phyloP scores from a whole-genome alignment of 2,329 filamentous ascomycete genomes.

The Myriosclerotinia duriaeana region DNA sequence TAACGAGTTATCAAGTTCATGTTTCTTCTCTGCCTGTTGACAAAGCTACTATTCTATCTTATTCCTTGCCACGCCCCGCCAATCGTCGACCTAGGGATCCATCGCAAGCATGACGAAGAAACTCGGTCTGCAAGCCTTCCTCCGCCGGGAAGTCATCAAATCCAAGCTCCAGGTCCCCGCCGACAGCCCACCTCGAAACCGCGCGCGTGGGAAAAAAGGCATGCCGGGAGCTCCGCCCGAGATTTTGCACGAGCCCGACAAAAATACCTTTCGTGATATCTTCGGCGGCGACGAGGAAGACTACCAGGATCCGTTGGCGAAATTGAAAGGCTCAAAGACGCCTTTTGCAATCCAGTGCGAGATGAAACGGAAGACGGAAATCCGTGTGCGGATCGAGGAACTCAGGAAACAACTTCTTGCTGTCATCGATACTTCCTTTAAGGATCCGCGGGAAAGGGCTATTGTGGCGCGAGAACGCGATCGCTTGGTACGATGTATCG shows the following conservation, averaged over 20 bases:
- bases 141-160: constrained; percentile 25
- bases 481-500: constrained; percentile 21
- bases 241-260: background rate
- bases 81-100: background rate
- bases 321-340: background rate
- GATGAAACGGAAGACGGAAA: constrained; percentile 4
- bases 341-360: background rate
- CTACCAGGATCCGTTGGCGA: background rate
- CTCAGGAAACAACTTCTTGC: constrained; percentile 14
- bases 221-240: background rate
- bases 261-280: background rate
- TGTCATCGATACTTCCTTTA: constrained; percentile 11
- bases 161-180: constrained; percentile 10
- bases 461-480: constrained; percentile 3
- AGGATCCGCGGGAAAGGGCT: background rate
- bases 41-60: background rate
- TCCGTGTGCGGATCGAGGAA: constrained; percentile 3
- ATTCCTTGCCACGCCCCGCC: background rate
- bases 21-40: background rate
- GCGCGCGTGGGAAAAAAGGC: too few species aligned
- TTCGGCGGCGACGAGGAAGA: constrained; percentile 20
- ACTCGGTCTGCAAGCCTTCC: constrained; percentile 20
- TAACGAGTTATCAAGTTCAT: background rate
- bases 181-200: too few species aligned
- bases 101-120: background rate